phyloP scores from a whole-genome alignment of 2,329 filamentous ascomycete genomes.

The Cladosporium oxysporum region DNA sequence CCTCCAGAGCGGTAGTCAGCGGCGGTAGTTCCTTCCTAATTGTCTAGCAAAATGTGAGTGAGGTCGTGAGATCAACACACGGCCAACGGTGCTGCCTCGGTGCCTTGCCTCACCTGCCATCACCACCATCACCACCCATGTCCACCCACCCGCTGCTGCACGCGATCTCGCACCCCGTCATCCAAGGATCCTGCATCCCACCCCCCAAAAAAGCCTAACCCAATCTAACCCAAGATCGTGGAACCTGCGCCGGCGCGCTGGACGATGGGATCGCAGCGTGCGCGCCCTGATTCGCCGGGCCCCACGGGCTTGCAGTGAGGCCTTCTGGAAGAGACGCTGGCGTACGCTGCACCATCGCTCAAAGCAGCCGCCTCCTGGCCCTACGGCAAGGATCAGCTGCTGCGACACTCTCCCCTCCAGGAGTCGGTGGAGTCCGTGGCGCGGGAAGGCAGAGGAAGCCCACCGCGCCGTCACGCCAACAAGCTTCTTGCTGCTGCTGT shows the following conservation, averaged over 20 bases:
- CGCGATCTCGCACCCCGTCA: neutral
- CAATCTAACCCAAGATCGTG: slow-evolving; percentile 34
- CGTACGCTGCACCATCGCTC: slow-evolving; percentile 27
- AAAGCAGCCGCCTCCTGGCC: slow-evolving; percentile 29
- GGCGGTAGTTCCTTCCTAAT: neutral
- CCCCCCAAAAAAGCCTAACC: slow-evolving; percentile 17
- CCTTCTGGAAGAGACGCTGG: slow-evolving; percentile 27
- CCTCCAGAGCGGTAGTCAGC: neutral
- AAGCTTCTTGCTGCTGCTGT: slow-evolving; percentile 38
- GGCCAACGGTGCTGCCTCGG: neutral
- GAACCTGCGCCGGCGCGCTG: slow-evolving; percentile 29
- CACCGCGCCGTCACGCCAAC: slow-evolving; percentile 36
- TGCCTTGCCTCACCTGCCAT: neutral
- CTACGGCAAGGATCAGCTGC: slow-evolving; percentile 40
- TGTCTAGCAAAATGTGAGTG: neutral
- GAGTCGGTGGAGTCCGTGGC: slow-evolving; percentile 14
- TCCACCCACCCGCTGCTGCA: neutral
- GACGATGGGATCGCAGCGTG: slow-evolving; percentile 34
- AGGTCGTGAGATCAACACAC: neutral
- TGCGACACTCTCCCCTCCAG: slow-evolving; percentile 1
- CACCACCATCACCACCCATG: neutral
- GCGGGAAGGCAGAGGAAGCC: slow-evolving; percentile 28
- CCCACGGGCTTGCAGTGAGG: slow-evolving; percentile 13
- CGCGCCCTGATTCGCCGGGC: slow-evolving; percentile 26
- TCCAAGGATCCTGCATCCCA: neutral